Base-by-base conservation (phyloP, 139 green algal genomes). In the Eudorina sp. region DNA sequence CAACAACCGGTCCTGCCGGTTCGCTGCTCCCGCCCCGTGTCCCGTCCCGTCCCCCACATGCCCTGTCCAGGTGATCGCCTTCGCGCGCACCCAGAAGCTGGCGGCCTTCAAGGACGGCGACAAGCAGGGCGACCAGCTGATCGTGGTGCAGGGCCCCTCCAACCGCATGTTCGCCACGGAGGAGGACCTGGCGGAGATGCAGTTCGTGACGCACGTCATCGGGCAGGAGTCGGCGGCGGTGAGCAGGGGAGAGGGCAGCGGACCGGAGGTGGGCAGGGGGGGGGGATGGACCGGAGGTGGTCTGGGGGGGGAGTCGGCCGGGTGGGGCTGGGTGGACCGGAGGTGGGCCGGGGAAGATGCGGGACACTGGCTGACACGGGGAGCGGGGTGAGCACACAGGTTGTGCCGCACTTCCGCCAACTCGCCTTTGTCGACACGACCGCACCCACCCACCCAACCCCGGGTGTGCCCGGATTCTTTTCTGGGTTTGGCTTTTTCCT, bases 81-180 rank as follows among this genome's bases (percentile, higher is more conserved):
- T 90, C 31, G 69, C 77, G 6, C 53, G 51, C 29, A 34, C 14
- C 43, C 89, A 88, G 66, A 8, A 73, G 48, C 70, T 91, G 62
- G 84, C 77, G 0, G 25, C 51, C 13, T 90, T 88, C 48, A 38
- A 68, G 9, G 40, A 77, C 27, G 88, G 79, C 64, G 88, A 94
- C 40, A 48, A 48, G 11, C 18, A 90, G 60, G 78, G 86, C 46
- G 91, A 94, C 73, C 89, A 93, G 87, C 64, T 92, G 41, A 84
- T 94, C 60, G 45, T 94, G 64, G 34, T 94, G 64, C 86, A 84
- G 31, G 86, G 86, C 4, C 85, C 85, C 41, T 58, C 14, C 66
- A 60, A 73, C 87, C 53, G 77, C 36, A 51, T 83, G 48, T 86
- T 73, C 16, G 60, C 76, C 36, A 75, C 53, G 60, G 73, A 89